Evolutionary conservation across 805 yeast species (phyloP).

Genomic region (Candida sithepensis): DNA sequence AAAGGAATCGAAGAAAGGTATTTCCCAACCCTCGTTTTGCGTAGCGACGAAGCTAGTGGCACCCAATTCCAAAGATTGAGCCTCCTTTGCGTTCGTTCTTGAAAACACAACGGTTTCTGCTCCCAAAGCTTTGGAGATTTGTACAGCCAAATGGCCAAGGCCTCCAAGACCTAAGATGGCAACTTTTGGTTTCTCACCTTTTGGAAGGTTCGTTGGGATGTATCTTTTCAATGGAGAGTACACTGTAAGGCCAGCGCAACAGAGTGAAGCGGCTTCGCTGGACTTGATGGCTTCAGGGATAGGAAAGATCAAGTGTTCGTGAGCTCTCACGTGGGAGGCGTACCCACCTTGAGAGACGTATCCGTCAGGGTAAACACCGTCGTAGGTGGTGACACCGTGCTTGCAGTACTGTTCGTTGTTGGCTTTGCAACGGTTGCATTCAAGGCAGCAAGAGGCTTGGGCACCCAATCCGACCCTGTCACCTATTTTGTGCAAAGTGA

Average conservation of each 20-base stretch:
- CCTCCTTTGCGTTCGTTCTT: conserved; percentile 37
- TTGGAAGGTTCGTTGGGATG: conserved; percentile 24
- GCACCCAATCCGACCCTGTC: conserved; percentile 47
- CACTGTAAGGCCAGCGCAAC: conserved; percentile 51
- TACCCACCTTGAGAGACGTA: conserved; percentile 42
- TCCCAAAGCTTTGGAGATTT: conserved; percentile 42
- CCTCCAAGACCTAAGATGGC: conserved; percentile 47
- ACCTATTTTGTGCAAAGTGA: conserved; percentile 36
- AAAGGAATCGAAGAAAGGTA: conserved; percentile 29
- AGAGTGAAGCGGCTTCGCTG: conserved; percentile 43
- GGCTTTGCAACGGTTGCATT: conserved; percentile 33
- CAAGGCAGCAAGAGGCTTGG: conserved; percentile 36
- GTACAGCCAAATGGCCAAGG: conserved; percentile 45
- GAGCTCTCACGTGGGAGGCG: conserved; percentile 44
- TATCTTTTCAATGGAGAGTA: conserved; percentile 46
- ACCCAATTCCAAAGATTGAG: conserved; percentile 38
- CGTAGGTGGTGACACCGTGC: conserved; percentile 40
- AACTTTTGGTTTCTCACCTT: conserved; percentile 33
- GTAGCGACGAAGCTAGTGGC: conserved; percentile 44
- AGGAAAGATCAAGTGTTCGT: conserved; percentile 43
- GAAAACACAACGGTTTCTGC: conserved; percentile 44
- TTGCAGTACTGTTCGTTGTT: conserved; percentile 46
- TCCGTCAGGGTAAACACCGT: conserved; percentile 34
- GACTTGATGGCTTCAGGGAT: conserved; percentile 42
- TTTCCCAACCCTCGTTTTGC: conserved; percentile 40